phyloP scores from a whole-genome alignment of 495 filamentous ascomycete species.

The Aspergillus affinis region DNA sequence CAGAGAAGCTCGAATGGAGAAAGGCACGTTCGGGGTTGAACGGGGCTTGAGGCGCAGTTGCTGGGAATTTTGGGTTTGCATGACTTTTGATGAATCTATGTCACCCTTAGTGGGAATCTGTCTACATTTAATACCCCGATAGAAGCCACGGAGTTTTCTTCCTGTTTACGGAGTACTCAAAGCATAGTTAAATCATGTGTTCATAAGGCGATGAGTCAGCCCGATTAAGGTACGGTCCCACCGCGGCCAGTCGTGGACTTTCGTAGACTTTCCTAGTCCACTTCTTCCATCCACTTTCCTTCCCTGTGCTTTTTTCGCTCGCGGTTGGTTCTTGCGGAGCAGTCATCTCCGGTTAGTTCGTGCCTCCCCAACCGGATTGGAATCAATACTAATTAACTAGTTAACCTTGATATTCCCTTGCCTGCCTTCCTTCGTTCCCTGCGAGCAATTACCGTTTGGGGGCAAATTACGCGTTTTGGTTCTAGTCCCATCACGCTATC shows the following conservation, averaged over 20 bases:
- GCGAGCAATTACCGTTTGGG: not conserved
- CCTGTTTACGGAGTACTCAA: no score
- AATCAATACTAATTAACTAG: not conserved
- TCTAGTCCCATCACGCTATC: not conserved
- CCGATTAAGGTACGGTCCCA: not conserved
- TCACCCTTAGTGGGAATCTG: not conserved
- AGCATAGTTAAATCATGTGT: no score
- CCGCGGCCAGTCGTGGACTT: no score
- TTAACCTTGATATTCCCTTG: not conserved
- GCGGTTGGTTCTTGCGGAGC: not conserved
- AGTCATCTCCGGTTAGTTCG: conserved; percentile 4
- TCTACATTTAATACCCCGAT: not conserved
- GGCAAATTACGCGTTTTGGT: not conserved
- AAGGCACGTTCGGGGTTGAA: conserved; percentile 10
- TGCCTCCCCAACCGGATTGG: not conserved
- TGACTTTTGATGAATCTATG: not conserved
- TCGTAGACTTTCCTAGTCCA: not conserved
- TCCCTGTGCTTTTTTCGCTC: not conserved
- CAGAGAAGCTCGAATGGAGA: conserved; percentile 43
- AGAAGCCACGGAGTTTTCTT: not conserved
- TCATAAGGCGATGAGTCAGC: not conserved
- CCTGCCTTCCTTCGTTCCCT: not conserved
- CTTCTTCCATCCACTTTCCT: not conserved
- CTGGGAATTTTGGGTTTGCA: not conserved
- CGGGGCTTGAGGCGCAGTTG: not conserved